Percentiles rank a stretch among this genome's conserved stretches.
Conservation (phyloP, 768 basidiomycete species). For the Hypholoma fasciculare region DNA sequence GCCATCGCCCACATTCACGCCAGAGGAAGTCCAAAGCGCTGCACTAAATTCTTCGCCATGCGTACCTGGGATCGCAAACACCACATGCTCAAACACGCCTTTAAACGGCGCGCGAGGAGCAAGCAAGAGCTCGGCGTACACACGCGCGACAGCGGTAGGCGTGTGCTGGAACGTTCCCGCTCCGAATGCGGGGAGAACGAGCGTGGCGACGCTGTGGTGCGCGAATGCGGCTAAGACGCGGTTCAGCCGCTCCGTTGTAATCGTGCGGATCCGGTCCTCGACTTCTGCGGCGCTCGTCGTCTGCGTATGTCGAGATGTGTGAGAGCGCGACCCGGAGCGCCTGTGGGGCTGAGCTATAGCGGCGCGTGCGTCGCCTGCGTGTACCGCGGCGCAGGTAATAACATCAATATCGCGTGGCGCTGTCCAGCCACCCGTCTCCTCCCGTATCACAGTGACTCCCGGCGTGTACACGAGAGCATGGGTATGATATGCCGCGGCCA, state of each 20-base stretch:
- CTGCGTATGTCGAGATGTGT: background rate
- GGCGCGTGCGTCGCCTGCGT: conserved; percentile 15
- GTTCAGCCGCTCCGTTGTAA: background rate
- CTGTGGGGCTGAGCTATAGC: background rate
- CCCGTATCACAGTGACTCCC: conserved; percentile 3
- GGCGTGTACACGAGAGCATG: conserved; percentile 13
- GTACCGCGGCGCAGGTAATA: conserved; percentile 17
- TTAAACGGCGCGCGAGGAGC: conserved; percentile 1
- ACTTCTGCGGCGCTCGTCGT: background rate
- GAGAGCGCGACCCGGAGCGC: background rate
- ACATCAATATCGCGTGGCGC: conserved; percentile 15
- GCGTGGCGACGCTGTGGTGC: background rate
- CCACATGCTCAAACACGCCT: conserved; percentile 2
- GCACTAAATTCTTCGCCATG: background rate
- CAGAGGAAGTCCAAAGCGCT: conserved; percentile 12
- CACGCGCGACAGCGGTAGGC: background rate
- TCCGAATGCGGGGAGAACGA: conserved; percentile 10
- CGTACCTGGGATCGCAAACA: conserved; percentile 6
- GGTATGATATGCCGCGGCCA: background rate
- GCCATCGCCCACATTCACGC: conserved; percentile 11
- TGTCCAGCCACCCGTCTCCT: conserved; percentile 16
- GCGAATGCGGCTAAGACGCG: conserved; percentile 7
- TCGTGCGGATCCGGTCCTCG: background rate
- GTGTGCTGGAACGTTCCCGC: conserved; percentile 4
- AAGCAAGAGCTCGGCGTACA: conserved; percentile 1